Percentiles rank a stretch among this genome's conserved stretches.
Conservation (phyloP, 495 filamentous ascomycete genomes). For the Platismatia glauca region DNA sequence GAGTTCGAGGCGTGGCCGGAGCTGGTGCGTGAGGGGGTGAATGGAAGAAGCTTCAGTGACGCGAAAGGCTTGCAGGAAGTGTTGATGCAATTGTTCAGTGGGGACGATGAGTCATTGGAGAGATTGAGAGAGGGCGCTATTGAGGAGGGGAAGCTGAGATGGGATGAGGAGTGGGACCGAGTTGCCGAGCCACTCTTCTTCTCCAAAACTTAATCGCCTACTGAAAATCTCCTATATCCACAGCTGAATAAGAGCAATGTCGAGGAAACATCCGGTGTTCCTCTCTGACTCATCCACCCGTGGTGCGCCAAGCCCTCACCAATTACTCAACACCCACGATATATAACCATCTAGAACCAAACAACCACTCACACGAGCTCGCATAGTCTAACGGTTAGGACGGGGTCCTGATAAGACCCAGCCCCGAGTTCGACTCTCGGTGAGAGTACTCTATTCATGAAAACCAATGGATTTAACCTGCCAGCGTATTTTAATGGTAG, state of each 20-base stretch:
- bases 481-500: background rate
- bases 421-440: background rate
- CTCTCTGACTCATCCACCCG: background rate
- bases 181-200: slow-evolving; percentile 60
- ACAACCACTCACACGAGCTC: background rate
- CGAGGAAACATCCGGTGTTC: background rate
- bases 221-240: background rate
- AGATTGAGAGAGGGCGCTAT: slow-evolving; percentile 61
- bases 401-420: background rate
- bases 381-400: background rate
- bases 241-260: background rate
- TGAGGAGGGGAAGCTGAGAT: slow-evolving; percentile 66
- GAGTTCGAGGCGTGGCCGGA: slow-evolving; percentile 80
- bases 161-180: slow-evolving; percentile 92
- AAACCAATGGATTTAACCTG: background rate
- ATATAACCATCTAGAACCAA: background rate
- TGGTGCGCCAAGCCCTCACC: background rate
- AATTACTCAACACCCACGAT: background rate
- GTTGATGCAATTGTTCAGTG: slow-evolving; percentile 53
- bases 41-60: slow-evolving; percentile 72
- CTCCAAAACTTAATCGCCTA: background rate
- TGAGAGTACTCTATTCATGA: background rate
- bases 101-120: slow-evolving; percentile 44
- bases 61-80: slow-evolving; percentile 49
- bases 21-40: slow-evolving; percentile 74